Percentiles rank a stretch among this genome's conserved stretches.
Evolutionary conservation across 2,329 filamentous ascomycete genomes (phyloP).

Genomic region (Diaporthe sp.): DNA sequence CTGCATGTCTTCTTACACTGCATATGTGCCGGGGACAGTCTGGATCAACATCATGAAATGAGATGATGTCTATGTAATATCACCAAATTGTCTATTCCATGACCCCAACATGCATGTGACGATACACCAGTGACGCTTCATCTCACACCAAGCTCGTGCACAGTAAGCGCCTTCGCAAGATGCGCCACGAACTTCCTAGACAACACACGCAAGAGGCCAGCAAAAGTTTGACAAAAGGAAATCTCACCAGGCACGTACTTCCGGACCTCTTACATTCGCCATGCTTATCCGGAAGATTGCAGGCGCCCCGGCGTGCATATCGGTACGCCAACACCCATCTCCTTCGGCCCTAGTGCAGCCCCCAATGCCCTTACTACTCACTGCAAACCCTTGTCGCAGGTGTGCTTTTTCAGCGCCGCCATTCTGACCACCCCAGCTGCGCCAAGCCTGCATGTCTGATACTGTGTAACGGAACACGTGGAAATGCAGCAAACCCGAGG

Average conservation of each 20-base stretch:
- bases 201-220: neutral
- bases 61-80: too few relatives aligned
- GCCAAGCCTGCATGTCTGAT: slow-evolving; percentile 32
- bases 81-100: too few relatives aligned
- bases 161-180: too few relatives aligned
- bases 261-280: neutral
- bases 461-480: slow-evolving; percentile 30
- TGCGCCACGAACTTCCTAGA: too few relatives aligned
- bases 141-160: too few relatives aligned
- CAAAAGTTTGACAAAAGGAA: neutral
- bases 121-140: too few relatives aligned
- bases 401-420: neutral
- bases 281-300: slow-evolving; percentile 29
- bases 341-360: neutral
- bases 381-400: too few relatives aligned
- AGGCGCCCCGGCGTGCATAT: neutral
- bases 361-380: too few relatives aligned
- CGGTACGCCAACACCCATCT: neutral
- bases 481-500: slow-evolving; percentile 7
- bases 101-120: too few relatives aligned
- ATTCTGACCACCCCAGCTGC: slow-evolving; percentile 11
- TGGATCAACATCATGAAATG: too few relatives aligned
- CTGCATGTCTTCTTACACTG: too few relatives aligned
- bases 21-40: too few relatives aligned
- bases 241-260: neutral